Base-by-base conservation (phyloP, 1,139 yeast species). In the Sugiyamaella pinicola region DNA sequence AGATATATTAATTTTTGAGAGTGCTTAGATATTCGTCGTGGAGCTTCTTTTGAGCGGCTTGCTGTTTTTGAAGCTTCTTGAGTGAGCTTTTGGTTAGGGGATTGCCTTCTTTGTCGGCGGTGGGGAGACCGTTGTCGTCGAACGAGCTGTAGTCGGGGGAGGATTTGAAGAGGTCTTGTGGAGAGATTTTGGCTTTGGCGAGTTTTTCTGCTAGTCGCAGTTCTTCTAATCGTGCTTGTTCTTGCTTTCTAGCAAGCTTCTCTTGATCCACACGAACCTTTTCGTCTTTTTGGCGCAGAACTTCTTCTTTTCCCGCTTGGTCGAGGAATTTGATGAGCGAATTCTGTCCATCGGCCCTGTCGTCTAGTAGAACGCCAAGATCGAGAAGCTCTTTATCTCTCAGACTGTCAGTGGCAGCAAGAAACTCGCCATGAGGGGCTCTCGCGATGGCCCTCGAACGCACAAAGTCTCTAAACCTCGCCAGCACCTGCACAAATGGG, bases 81-180 rank as follows among this genome's bases (percentile, higher is more conserved):
- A 76, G 76, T 75, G 84, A 82, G 67, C 96, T 87, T 74, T 93
- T 93, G 49, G 95, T 80, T n/a, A 91, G 78, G 54, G 90, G 96
- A 63, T 84, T 89, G 8, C 98, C 99, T 13, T 81, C 82, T 40
- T 72, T 77, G 58, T 85, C 90, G 66, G 83, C 84, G 0, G 83
- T 76, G 13, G 99, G 99, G 21, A 93, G 56, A 1, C 99, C 99
- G 35, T 77, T 72, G 28, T 79, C 91, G 65, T 93, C 98, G 87
- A 95, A 93, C 65, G 93, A 97, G 7, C 81, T 71, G 68, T 81
- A 93, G 52, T 79, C 74, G 4, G 67, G 55, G n/a, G 61, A 57
- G 18, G 72, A 74, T 63, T 77, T 79, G 72, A 91, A 93, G 81
- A 93, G 70, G 21, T 87, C 91, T 39, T 68, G 57, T 1, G 98